phyloP scores from a whole-genome alignment of 2,329 filamentous ascomycete species.

The Fusarium algeriense region DNA sequence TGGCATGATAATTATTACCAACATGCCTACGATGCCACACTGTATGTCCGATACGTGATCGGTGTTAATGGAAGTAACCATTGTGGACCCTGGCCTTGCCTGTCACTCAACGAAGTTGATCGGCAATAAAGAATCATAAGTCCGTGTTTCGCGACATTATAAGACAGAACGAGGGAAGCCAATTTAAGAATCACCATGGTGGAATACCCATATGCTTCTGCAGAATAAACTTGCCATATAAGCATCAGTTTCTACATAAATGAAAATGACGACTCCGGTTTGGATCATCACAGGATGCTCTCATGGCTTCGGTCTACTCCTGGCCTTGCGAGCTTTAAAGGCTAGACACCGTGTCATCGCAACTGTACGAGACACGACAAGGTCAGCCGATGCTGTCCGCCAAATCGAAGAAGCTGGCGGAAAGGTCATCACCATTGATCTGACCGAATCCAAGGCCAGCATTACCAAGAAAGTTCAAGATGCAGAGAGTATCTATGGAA shows the following conservation, averaged over 20 bases:
- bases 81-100: too few relatives aligned
- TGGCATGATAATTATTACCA: too few relatives aligned
- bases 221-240: too few relatives aligned
- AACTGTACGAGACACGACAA: slow-evolving; percentile 32
- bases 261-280: slow-evolving; percentile 39
- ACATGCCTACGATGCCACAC: too few relatives aligned
- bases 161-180: not conserved
- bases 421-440: slow-evolving; percentile 48
- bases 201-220: too few relatives aligned
- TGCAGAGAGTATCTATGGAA: slow-evolving; percentile 45
- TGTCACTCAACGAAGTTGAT: not conserved
- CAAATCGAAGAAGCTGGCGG: slow-evolving; percentile 44
- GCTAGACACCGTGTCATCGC: slow-evolving; percentile 39
- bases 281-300: slow-evolving; percentile 45
- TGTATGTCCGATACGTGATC: slow-evolving; percentile 25
- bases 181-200: too few relatives aligned
- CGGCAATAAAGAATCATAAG: slow-evolving; percentile 23
- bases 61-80: too few relatives aligned
- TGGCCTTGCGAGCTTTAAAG: slow-evolving; percentile 33
- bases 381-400: slow-evolving; percentile 32
- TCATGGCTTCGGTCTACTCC: slow-evolving; percentile 41
- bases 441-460: slow-evolving; percentile 42
- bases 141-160: slow-evolving; percentile 21
- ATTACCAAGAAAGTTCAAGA: slow-evolving; percentile 43
- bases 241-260: too few relatives aligned